Evolutionary conservation across 495 filamentous ascomycete species (phyloP).

Genomic region (Hypoxylon trugodes): DNA sequence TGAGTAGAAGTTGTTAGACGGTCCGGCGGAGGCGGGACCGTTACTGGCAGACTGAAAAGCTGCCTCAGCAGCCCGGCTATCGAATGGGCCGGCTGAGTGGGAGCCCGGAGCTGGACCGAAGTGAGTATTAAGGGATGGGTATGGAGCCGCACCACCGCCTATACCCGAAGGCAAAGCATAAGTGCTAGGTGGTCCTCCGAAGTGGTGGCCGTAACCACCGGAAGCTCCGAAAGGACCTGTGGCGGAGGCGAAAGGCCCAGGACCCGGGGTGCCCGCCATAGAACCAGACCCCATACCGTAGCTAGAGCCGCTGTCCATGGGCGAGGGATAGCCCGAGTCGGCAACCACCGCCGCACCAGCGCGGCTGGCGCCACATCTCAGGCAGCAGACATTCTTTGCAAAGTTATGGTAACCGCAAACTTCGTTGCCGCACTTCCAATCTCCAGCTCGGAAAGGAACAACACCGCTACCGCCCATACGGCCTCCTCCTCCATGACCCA

Average conservation of each 20-base stretch:
- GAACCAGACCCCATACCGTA: slow-evolving; percentile 82
- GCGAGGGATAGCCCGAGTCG: slow-evolving; percentile 89
- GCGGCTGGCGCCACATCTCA: slow-evolving; percentile 94
- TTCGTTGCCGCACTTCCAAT: slow-evolving; percentile 98
- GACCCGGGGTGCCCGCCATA: slow-evolving; percentile 84
- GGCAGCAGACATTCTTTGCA: slow-evolving; percentile 97
- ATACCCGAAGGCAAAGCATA: slow-evolving; percentile 92
- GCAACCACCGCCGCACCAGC: slow-evolving; percentile 92
- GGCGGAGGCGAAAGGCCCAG: slow-evolving; percentile 78
- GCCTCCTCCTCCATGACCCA: slow-evolving; percentile 73
- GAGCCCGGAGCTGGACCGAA: slow-evolving; percentile 74
- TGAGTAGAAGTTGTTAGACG: slow-evolving; percentile 65
- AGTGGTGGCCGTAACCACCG: slow-evolving; percentile 84
- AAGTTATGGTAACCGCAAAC: slow-evolving; percentile 99
- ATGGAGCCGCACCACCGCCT: slow-evolving; percentile 78
- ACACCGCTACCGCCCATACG: slow-evolving; percentile 82
- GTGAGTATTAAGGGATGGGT: slow-evolving; percentile 84
- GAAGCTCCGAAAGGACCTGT: slow-evolving; percentile 75
- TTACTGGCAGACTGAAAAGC: slow-evolving; percentile 89
- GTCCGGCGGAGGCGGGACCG: slow-evolving; percentile 70
- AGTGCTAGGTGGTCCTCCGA: slow-evolving; percentile 85
- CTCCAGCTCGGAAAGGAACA: slow-evolving; percentile 96
- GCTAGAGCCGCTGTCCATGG: slow-evolving; percentile 83
- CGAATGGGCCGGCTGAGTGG: slow-evolving; percentile 88
- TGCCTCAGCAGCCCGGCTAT: slow-evolving; percentile 90